phyloP scores from a whole-genome alignment of 164 flowering plant genomes.

The Dillenia turbinata region DNA sequence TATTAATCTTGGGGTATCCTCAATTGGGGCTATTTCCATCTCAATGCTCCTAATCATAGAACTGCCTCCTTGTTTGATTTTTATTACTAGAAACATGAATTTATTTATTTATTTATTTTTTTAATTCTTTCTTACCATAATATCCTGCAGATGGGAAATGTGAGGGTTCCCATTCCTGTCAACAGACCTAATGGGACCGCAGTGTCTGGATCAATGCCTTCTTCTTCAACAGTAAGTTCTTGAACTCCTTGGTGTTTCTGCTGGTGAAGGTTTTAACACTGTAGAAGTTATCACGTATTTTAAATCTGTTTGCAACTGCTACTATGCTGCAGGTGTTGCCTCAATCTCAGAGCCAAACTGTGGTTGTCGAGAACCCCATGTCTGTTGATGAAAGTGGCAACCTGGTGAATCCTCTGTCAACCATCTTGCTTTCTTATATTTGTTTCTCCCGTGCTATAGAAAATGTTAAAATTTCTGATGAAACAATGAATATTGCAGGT shows the following conservation, averaged over 20 bases:
- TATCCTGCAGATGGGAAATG: conserved; percentile 42
- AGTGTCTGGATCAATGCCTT: conserved; percentile 32
- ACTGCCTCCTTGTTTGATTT: too few relatives aligned
- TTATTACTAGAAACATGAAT: too few relatives aligned
- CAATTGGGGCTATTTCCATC: too few relatives aligned
- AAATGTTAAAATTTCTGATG: background rate
- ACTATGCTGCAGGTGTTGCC: conserved; percentile 25
- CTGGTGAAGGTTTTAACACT: background rate
- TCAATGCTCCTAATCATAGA: too few relatives aligned
- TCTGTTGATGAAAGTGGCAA: conserved; percentile 90
- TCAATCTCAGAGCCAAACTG: conserved; percentile 62
- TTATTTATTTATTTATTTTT: background rate
- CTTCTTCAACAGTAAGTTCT: conserved; percentile 61
- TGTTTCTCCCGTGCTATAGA: background rate
- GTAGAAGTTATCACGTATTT: background rate
- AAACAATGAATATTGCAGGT: conserved; percentile 40
- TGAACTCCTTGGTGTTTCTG: background rate
- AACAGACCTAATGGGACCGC: conserved; percentile 53
- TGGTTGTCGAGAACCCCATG: conserved; percentile 96
- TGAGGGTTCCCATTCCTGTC: conserved; percentile 55
- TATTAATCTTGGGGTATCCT: too few relatives aligned
- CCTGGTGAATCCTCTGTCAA: conserved; percentile 42
- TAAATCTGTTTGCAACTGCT: background rate
- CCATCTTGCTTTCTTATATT: background rate
- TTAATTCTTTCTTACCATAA: background rate